A percentile compares a stretch with the other conserved stretches of the same genome.
Conservation (phyloP, 345 rosid species). For the Jatropha curcas region DNA sequence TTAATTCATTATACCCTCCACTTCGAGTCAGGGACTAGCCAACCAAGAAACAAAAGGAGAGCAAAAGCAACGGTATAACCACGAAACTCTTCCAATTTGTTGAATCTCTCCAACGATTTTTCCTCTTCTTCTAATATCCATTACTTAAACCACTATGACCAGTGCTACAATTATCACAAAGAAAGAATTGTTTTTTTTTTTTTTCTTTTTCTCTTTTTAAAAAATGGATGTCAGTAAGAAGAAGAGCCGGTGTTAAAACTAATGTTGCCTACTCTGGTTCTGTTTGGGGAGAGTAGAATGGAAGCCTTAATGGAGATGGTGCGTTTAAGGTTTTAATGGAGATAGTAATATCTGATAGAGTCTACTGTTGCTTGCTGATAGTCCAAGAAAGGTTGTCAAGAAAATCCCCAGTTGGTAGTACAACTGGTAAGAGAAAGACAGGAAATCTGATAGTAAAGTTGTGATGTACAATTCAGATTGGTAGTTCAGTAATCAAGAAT, state of each 20-base stretch:
- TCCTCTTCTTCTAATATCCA: no score
- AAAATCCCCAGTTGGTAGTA: constrained; percentile 19
- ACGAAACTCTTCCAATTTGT: no score
- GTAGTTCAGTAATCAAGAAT: background rate
- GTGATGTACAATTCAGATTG: constrained; percentile 45
- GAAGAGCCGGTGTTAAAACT: constrained; percentile 32
- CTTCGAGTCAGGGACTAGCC: no score
- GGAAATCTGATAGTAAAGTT: constrained; percentile 61
- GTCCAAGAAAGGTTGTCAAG: constrained; percentile 17
- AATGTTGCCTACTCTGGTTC: constrained; percentile 62
- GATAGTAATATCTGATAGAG: constrained; percentile 20
- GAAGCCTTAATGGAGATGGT: constrained; percentile 57
- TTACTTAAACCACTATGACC: no score
- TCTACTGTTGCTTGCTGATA: background rate
- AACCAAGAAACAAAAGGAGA: no score
- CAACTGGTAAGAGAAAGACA: constrained; percentile 53
- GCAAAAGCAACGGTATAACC: no score
- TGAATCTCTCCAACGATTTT: no score
- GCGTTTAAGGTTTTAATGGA: no score
- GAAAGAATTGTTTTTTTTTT: constrained; percentile 1
- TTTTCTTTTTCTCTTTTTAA: no score
- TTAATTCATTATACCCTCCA: no score
- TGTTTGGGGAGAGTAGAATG: constrained; percentile 90
- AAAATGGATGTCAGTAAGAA: constrained; percentile 43
- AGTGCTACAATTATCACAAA: constrained; percentile 14